phyloP scores from a whole-genome alignment of 805 yeast genomes.

The Jamesozyma spencerorum region DNA sequence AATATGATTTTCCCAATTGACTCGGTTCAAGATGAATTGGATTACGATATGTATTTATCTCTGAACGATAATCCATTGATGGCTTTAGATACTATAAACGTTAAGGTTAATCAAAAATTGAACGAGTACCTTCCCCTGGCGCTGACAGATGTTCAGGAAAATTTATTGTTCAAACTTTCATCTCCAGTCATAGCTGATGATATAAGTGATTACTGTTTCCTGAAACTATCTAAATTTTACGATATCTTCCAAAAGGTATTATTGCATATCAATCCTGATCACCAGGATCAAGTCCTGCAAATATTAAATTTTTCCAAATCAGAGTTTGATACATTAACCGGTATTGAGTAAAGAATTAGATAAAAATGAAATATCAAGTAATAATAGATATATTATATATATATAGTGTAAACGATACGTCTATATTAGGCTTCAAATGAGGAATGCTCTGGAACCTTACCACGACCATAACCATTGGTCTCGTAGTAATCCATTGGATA shows the following conservation, averaged over 20 bases:
- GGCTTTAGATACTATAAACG: conserved; percentile 36
- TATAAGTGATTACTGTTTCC: conserved; percentile 42
- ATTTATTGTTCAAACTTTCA: conserved; percentile 45
- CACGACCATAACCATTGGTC: conserved; percentile 86
- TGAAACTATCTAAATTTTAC: conserved; percentile 38
- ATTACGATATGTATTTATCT: conserved; percentile 56
- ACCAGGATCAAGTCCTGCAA: conserved; percentile 10
- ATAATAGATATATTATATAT: background rate
- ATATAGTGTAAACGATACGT: background rate
- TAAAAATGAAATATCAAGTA: background rate
- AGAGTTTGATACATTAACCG: conserved; percentile 63
- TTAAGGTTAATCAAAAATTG: conserved; percentile 37
- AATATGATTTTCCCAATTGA: conserved; percentile 63
- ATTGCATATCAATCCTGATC: conserved; percentile 21
- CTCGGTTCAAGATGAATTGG: conserved; percentile 42
- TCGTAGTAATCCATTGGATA: conserved; percentile 97
- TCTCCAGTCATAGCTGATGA: conserved; percentile 56
- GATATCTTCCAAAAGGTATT: conserved; percentile 31
- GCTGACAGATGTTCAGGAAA: conserved; percentile 48
- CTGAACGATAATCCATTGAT: conserved; percentile 48
- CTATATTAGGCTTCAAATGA: background rate
- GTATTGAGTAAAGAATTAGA: conserved; percentile 39
- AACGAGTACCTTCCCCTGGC: conserved; percentile 44
- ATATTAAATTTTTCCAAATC: conserved; percentile 24
- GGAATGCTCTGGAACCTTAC: conserved; percentile 48